Evolutionary conservation across 805 yeast species (phyloP), one percentile per base, ranked within the genome.

Genomic region (Kluyveromyces dobzhanskii): DNA sequence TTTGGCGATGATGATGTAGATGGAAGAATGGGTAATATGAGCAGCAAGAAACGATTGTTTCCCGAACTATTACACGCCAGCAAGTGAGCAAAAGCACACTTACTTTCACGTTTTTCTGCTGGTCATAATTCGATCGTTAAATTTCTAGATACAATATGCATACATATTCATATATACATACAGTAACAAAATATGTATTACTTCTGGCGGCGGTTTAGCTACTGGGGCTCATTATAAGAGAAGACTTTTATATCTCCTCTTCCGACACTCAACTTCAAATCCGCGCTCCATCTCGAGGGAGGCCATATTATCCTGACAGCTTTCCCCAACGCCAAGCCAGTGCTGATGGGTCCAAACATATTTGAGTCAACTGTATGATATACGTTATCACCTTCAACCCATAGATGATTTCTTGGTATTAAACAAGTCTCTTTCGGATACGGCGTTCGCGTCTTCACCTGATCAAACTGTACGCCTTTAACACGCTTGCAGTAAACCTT

Each of bases 321-420:
- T 51, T 76, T 82, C 1, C 96, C 97, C 9, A 84, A 53, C 17
- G 87, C 78, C 42, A 90, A 62, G 0, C 90, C 95, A 28, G 77
- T 71, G 12, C 94, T 80, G 0, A 90, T 72, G 0, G 97, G 95
- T 0, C 97, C 97, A 64, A 84, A 90, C 7, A 71, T 73, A 57
- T 87, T 88, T 37, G 90, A 79, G 61, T 90, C 97, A 2, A 87
- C 65, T 0, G 94, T 80, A 51, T 81, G 90, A 33, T 68, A 69
- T 12, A 75, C 60, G 55, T 85, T 87, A 58, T 90, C 97, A 5
- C 97, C 97, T 57, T 90, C 97, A 0, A 87, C 87, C 97, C 97
- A 90, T 5, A 85, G 49, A 55, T 90, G 97, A 51, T 78, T 80
- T 39, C 82, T 62, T 2, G 96, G 96, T 2, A 90, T 65, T 25